phyloP scores from a whole-genome alignment of 805 yeast genomes.

The Dipodascopsis uninucleata region DNA sequence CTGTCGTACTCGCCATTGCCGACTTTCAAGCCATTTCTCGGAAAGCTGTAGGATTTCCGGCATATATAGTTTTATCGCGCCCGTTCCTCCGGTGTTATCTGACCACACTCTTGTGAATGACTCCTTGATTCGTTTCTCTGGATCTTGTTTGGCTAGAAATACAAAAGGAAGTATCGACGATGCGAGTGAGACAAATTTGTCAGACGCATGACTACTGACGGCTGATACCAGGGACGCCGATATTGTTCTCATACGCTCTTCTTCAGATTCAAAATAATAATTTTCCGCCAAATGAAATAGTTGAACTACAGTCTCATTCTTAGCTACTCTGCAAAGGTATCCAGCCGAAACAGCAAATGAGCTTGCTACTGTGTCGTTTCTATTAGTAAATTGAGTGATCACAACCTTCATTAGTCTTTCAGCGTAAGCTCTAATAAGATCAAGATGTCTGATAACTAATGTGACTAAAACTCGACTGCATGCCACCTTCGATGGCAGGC shows the following conservation, averaged over 20 bases:
- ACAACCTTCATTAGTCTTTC: conserved; percentile 61
- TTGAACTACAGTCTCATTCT: conserved; percentile 48
- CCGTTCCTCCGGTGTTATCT: conserved; percentile 71
- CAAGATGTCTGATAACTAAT: conserved; percentile 55
- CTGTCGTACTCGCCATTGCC: conserved; percentile 60
- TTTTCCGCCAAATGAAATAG: conserved; percentile 51
- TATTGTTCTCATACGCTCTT: conserved; percentile 44
- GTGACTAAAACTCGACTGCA: conserved; percentile 70
- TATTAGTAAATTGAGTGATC: conserved; percentile 56
- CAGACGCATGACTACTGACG: conserved; percentile 64
- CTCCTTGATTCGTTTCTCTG: conserved; percentile 43
- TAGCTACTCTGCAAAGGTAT: conserved; percentile 62
- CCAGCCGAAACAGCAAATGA: conserved; percentile 82
- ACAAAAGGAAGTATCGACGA: conserved; percentile 71
- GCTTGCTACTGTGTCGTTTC: conserved; percentile 66
- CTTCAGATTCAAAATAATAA: conserved; percentile 58
- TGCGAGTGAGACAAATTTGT: conserved; percentile 58
- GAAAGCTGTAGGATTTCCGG: conserved; percentile 61
- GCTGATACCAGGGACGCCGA: conserved; percentile 42
- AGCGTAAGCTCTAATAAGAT: conserved; percentile 48
- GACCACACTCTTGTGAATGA: conserved; percentile 68
- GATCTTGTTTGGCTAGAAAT: conserved; percentile 72
- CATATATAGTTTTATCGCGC: conserved; percentile 64
- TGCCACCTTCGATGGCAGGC: conserved; percentile 86
- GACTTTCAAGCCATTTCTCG: conserved; percentile 50